Conservation (phyloP, 306 rosid genomes). For the Luffa aegyptiaca region DNA sequence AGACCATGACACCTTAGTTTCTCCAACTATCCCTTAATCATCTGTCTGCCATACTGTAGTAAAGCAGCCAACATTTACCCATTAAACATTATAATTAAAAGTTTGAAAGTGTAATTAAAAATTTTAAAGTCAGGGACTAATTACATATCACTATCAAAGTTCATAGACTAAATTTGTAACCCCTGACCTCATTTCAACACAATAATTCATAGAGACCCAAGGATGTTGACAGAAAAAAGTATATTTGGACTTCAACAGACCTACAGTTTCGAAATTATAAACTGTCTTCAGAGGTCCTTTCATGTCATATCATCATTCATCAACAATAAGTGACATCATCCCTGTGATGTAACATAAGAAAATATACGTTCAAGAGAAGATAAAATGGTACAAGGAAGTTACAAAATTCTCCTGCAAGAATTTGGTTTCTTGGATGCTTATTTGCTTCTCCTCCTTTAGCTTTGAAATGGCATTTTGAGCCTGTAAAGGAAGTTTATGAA, state of each 20-base stretch:
- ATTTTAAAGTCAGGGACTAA: neutral
- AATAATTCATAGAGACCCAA: neutral
- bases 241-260: neutral
- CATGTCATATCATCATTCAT: neutral
- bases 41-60: neutral
- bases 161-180: neutral
- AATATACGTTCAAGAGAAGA: neutral
- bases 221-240: neutral
- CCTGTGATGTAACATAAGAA: neutral
- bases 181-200: neutral
- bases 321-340: no score
- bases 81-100: no score
- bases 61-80: neutral
- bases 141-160: neutral
- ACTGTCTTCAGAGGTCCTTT: neutral
- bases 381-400: constrained; percentile 18
- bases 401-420: constrained; percentile 49
- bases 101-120: neutral
- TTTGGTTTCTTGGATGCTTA: constrained; percentile 43
- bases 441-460: constrained; percentile 47
- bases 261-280: neutral
- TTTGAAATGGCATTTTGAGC: constrained; percentile 36
- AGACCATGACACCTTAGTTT: neutral
- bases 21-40: neutral
- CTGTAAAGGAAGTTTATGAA: no score